A percentile compares a stretch with the other conserved stretches of the same genome.
Evolutionary conservation across 1,284 basidiomycete species (phyloP).

Genomic region (Coniophora puteana): DNA sequence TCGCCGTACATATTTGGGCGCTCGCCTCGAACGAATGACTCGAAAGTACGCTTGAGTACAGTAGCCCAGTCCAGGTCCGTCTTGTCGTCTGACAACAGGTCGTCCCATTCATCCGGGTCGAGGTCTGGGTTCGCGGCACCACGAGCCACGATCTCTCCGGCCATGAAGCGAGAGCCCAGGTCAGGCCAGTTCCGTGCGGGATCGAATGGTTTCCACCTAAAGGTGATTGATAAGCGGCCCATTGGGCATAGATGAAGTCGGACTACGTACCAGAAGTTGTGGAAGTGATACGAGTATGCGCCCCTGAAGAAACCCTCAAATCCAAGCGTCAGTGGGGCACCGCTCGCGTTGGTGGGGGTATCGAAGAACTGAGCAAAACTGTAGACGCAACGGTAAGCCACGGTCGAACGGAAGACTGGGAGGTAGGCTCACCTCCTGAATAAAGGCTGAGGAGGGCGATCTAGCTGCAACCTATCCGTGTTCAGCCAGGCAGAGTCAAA

Average conservation of each 20-base stretch:
- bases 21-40: constrained; percentile 69
- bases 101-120: constrained; percentile 18
- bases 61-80: constrained; percentile 73
- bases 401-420: constrained; percentile 8
- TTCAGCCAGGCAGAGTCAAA: constrained; percentile 71
- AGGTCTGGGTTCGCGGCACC: constrained; percentile 17
- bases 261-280: constrained; percentile 38
- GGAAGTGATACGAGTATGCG: constrained; percentile 72
- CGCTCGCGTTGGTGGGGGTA: constrained; percentile 47
- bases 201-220: constrained; percentile 73
- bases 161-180: constrained; percentile 58
- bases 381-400: constrained; percentile 6
- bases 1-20: constrained; percentile 77
- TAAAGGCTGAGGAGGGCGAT: constrained; percentile 64
- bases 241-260: not conserved
- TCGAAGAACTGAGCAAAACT: constrained; percentile 64
- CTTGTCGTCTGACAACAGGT: constrained; percentile 34
- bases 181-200: constrained; percentile 67
- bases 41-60: constrained; percentile 77
- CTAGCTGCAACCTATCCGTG: constrained; percentile 60
- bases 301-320: constrained; percentile 70
- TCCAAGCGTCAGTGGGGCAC: constrained; percentile 52
- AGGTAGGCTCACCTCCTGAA: constrained; percentile 47
- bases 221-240: not conserved
- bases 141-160: constrained; percentile 47